Conservation (phyloP, 1,284 basidiomycete species). For the Peniophora sp. region DNA sequence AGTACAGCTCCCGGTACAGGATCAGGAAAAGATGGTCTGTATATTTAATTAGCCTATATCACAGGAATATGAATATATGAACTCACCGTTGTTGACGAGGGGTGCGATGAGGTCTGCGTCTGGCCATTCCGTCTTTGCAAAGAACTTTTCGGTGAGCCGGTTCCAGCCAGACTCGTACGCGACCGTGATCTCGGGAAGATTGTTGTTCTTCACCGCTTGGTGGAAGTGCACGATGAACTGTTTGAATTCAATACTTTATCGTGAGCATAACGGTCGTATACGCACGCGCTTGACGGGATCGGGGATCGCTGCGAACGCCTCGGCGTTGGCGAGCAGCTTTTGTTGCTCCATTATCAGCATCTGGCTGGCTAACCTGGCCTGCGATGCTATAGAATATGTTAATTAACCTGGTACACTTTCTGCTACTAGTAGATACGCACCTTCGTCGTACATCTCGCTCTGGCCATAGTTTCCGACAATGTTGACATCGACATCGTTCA, state of each 20-base stretch:
- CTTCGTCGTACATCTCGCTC: slow-evolving; percentile 63
- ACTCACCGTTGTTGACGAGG: slow-evolving; percentile 82
- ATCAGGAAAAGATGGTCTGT: slow-evolving; percentile 91
- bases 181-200: slow-evolving; percentile 80
- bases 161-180: slow-evolving; percentile 98
- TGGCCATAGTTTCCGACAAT: slow-evolving; percentile 65
- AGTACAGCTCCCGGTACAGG: slow-evolving; percentile 93
- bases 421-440: slow-evolving; percentile 25
- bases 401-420: too few species aligned
- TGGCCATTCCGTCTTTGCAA: slow-evolving; percentile 93
- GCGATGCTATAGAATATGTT: slow-evolving; percentile 21
- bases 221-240: slow-evolving; percentile 91
- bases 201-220: slow-evolving; percentile 81
- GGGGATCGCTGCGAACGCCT: slow-evolving; percentile 69
- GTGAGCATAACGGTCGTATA: slow-evolving; percentile 10
- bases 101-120: slow-evolving; percentile 94
- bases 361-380: slow-evolving; percentile 56
- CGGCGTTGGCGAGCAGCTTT: slow-evolving; percentile 58
- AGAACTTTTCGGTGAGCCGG: slow-evolving; percentile 93
- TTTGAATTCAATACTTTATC: not conserved
- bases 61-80: slow-evolving; percentile 1
- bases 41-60: not conserved
- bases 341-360: slow-evolving; percentile 68
- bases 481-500: slow-evolving; percentile 65
- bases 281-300: slow-evolving; percentile 75